Base-by-base conservation (phyloP, 2,329 filamentous ascomycete genomes). In the Cordyceps cicadae region DNA sequence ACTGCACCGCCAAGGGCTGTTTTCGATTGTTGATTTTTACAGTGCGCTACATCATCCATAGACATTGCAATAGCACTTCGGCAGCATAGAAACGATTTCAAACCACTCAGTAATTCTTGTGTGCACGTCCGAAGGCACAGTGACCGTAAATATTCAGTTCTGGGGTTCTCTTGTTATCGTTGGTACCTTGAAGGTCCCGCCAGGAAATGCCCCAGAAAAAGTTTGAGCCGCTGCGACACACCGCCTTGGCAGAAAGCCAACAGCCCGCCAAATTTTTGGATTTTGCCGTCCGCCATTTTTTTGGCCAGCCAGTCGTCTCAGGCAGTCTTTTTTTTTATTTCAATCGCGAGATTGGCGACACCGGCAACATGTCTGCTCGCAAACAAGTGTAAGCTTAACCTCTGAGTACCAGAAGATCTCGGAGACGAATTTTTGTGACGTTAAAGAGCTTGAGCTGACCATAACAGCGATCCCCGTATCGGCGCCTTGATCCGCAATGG, bases 401-500 rank as follows among this genome's bases (percentile, higher is more conserved):
- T 11, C 9, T 5, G 1, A 39, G 1, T 26, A 12, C 37, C 5
- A 12, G 15, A 34, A 11, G 12, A n/a, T 37, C 15, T 9, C 57
- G n/a, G 14, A 48, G 32, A 21, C 49, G 29, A 2, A 50, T 37
- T 19, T 53, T 34, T 41, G 9, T 6, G 32, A 14, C 6, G 9
- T 37, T 1, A 1, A 19, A 48, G 39, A 43, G 34, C 37, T n/a
- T 48, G 19, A 21, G 19, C 21, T 61, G 21, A 59, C 46, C 12
- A 41, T 61, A 60, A 37, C 65, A 92, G 90, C 71, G 92, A 96
- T 76, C 89, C 89, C 77, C 89, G 92, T 75, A 96, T 97, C 69
- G 89, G 88, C 63, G 87, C 92, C 74, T 86, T 97, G 68, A 93
- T 97, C 70, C 86, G 87, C 73, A 97, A 96, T 88, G 89, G 89